phyloP scores from a whole-genome alignment of 345 rosid genomes.

The Brassica rapa region DNA sequence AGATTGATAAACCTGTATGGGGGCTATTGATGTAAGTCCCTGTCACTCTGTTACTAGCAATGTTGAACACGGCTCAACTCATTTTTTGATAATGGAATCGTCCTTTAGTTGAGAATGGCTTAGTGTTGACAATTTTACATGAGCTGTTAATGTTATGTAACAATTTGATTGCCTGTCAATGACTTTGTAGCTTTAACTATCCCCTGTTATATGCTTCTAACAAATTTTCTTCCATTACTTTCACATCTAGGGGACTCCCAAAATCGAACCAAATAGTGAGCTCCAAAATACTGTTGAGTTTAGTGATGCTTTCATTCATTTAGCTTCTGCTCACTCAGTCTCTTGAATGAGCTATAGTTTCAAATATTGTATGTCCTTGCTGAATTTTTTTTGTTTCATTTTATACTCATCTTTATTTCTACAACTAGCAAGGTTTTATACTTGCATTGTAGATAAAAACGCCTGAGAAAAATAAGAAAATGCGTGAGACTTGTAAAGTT shows the following conservation, averaged over 20 bases:
- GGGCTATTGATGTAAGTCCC: slow-evolving; percentile 87
- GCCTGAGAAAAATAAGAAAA: slow-evolving; percentile 69
- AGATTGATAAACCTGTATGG: slow-evolving; percentile 82
- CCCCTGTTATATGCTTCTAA: not conserved
- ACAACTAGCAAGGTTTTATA: slow-evolving; percentile 9
- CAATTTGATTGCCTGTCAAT: not conserved
- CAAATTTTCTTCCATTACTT: not conserved
- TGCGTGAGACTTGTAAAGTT: slow-evolving; percentile 91
- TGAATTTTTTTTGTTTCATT: not conserved
- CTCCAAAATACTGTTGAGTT: slow-evolving; percentile 87
- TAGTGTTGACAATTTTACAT: not conserved
- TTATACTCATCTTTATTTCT: not conserved
- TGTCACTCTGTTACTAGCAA: not conserved
- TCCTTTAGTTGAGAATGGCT: not conserved
- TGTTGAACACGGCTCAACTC: not conserved
- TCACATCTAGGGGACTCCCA: slow-evolving; percentile 69
- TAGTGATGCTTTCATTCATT: slow-evolving; percentile 11
- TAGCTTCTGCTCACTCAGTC: not conserved
- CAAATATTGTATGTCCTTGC: not conserved
- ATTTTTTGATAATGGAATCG: not conserved
- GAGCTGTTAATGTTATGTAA: slow-evolving; percentile 5
- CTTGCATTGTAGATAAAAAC: slow-evolving; percentile 68
- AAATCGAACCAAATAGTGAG: slow-evolving; percentile 82
- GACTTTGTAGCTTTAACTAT: not conserved
- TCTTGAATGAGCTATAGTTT: slow-evolving; percentile 3